Evolutionary conservation across 2,329 filamentous ascomycete species (phyloP), one percentile per base, ranked within the genome.

Genomic region (Chrysoporthe deuterocubensis): DNA sequence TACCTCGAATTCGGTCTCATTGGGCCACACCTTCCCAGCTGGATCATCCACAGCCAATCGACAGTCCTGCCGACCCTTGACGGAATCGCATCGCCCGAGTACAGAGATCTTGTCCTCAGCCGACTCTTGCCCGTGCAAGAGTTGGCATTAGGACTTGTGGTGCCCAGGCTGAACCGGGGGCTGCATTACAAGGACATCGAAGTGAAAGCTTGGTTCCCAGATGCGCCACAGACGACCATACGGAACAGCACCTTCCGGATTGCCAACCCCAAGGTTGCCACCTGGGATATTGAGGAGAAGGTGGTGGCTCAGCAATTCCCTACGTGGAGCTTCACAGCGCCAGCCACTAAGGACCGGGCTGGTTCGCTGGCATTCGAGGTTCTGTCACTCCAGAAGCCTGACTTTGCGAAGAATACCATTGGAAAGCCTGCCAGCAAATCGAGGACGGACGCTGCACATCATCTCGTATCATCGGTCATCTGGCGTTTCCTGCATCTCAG

Each of bases 401-500:
- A 90, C 0, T 95, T 96, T 75, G 87, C 87, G 2, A 83, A 89
- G 66, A 88, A 88, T 72, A 93, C 92, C 0, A 84, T 92, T 63
- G 82, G 87, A 34, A 86, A 84, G 66, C 9, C 54, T 52, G 54
- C 54, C 16, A 88, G 85, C 71, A 84, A 82, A 73, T 76, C 79
- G 16, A 87, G 85, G 68, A 87, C 90, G n/a, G 85, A 91, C 61
- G 84, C 83, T 32, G 76, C 79, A 18, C 92, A 96, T 74, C 86
- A 95, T 65, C 81, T 93, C 65, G 79, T 84, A 8, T 87, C 87
- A 21, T 92, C 97, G 73, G 88, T 90, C 7, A 85, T 95, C 68
- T 97, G 93, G 91, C 89, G 94, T 66, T 96, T 97, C 79, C 84
- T 99, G 32, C 93, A 97, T 75, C 84, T 98, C 61, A 89, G 94